A percentile compares a stretch with the other conserved stretches of the same genome.
phyloP scores from a whole-genome alignment of 164 flowering plant genomes.

The Echeveria elegans region DNA sequence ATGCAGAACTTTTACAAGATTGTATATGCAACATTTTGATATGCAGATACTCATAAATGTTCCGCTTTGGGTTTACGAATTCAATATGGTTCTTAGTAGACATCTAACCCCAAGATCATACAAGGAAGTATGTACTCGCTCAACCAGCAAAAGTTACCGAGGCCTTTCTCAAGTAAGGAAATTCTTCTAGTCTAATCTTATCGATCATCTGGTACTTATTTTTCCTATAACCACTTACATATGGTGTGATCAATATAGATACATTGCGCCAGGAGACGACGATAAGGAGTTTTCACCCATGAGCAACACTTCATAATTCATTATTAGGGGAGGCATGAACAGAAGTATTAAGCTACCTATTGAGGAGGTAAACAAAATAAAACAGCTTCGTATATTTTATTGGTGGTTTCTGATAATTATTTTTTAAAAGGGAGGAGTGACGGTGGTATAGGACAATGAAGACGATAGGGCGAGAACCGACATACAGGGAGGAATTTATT shows the following conservation, averaged over 20 bases:
- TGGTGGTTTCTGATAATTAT: no score
- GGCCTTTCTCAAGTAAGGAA: conserved; percentile 71
- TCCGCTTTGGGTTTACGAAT: conserved; percentile 53
- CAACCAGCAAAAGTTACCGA: conserved; percentile 43
- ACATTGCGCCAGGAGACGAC: conserved; percentile 47
- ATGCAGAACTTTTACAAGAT: no score
- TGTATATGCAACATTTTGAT: not conserved
- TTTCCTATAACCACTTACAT: no score
- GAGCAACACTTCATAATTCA: no score
- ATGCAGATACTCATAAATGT: conserved; percentile 64
- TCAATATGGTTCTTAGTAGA: conserved; percentile 26
- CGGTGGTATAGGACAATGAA: conserved; percentile 58
- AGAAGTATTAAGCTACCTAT: no score
- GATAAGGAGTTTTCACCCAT: no score
- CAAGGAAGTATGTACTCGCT: conserved; percentile 46
- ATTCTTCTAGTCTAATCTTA: no score
- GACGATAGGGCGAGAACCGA: conserved; percentile 56
- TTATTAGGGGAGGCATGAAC: no score
- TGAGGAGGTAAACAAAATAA: conserved; percentile 51
- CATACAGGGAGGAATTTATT: conserved; percentile 73
- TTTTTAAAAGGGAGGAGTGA: conserved; percentile 35
- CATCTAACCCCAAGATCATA: conserved; percentile 27
- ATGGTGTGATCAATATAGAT: conserved; percentile 25
- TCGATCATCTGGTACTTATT: no score
- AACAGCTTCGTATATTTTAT: not conserved